These are phyloP conservation scores for Monosporascus sp. DNA, from an alignment of 2,329 filamentous ascomycete genomes.

Conservation along the genomic window DNA sequence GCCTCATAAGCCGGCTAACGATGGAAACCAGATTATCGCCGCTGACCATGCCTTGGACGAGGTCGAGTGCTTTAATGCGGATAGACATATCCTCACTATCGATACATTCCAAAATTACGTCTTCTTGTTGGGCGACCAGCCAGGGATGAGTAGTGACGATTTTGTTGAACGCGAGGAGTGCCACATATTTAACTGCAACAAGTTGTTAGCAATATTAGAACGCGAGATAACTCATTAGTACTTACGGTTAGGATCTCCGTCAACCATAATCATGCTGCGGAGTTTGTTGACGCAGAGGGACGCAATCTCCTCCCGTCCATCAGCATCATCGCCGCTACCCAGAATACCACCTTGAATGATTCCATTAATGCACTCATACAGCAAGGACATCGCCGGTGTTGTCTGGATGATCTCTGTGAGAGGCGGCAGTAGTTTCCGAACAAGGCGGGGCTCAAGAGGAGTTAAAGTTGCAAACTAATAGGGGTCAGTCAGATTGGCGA, in stretches of 20 bases:
- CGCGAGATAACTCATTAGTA: constrained; percentile 16
- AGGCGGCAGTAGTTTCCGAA: constrained; percentile 86
- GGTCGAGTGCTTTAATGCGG: constrained; percentile 82
- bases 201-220: constrained; percentile 10
- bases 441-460: constrained; percentile 82
- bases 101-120: constrained; percentile 93
- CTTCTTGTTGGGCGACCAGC: constrained; percentile 86
- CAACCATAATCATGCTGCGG: constrained; percentile 86
- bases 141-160: constrained; percentile 85
- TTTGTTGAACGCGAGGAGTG: constrained; percentile 89
- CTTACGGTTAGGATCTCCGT: constrained; percentile 89
- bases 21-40: constrained; percentile 78
- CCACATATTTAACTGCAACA: constrained; percentile 84
- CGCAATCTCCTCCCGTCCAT: constrained; percentile 87
- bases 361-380: constrained; percentile 98
- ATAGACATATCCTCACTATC: constrained; percentile 96
- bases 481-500: constrained; percentile 16
- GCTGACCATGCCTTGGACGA: constrained; percentile 91
- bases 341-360: constrained; percentile 96
- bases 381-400: constrained; percentile 92
- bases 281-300: constrained; percentile 88
- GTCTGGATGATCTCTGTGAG: constrained; percentile 90
- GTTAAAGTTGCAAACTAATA: constrained; percentile 85
- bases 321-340: constrained; percentile 70
- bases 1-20: constrained; percentile 80